Conservation (phyloP, 805 yeast genomes). For the Lipomyces starkeyi region DNA sequence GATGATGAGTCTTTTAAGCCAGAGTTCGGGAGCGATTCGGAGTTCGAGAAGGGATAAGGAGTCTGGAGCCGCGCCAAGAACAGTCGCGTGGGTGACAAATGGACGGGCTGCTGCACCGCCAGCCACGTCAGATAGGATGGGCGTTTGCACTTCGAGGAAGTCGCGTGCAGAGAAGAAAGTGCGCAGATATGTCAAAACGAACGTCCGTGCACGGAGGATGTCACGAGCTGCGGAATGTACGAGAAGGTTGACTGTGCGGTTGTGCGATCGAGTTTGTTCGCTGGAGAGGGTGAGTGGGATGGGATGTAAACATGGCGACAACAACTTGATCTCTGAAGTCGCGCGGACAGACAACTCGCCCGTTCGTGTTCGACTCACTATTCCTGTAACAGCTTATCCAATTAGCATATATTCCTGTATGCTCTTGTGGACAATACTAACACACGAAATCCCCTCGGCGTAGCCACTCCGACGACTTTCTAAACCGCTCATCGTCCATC, state of each 20-base stretch:
- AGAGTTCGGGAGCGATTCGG: constrained; percentile 93
- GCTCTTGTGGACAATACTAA: constrained; percentile 1
- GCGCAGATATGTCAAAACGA: constrained; percentile 62
- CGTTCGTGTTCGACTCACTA: constrained; percentile 73
- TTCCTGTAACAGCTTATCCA: constrained; percentile 59
- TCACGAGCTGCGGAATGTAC: constrained; percentile 60
- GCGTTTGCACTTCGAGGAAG: constrained; percentile 88
- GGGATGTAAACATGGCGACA: constrained; percentile 73
- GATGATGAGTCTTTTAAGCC: constrained; percentile 84
- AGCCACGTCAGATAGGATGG: constrained; percentile 68
- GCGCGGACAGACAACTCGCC: constrained; percentile 80
- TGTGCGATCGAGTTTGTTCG: constrained; percentile 61
- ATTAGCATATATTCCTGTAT: neutral
- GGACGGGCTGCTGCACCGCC: constrained; percentile 96
- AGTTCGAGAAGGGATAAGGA: constrained; percentile 54
- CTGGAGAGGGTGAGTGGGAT: constrained; percentile 70
- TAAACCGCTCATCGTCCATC: constrained; percentile 54
- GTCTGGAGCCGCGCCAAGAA: constrained; percentile 17
- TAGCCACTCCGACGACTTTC: constrained; percentile 48
- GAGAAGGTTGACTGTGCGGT: constrained; percentile 76
- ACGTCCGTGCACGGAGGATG: constrained; percentile 57
- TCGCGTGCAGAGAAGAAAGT: constrained; percentile 58
- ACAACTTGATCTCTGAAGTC: constrained; percentile 54
- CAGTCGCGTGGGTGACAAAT: constrained; percentile 57
- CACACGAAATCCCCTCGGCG: constrained; percentile 74